Conservation (phyloP, 257 asterid genomes). For the Solanum dulcamara region DNA sequence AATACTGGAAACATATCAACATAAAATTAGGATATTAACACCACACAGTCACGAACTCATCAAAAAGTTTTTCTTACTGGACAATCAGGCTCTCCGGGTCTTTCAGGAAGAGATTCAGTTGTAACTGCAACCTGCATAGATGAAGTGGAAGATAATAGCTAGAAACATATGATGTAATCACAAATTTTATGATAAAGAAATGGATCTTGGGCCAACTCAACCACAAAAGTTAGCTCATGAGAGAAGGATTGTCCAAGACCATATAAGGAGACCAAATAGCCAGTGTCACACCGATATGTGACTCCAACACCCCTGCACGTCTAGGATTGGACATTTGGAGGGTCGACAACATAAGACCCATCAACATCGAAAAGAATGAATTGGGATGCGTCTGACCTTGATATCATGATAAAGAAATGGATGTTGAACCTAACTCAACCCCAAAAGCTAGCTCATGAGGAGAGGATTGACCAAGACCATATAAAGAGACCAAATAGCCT, state of each 20-base stretch:
- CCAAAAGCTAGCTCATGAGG: not conserved
- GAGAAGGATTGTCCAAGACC: not conserved
- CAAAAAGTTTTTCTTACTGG: conserved; percentile 53
- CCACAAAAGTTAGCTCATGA: not conserved
- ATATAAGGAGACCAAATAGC: not conserved
- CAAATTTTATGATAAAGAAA: not conserved
- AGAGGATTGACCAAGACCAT: not conserved
- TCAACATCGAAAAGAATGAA: not conserved
- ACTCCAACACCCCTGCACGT: not conserved
- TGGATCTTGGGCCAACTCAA: not conserved
- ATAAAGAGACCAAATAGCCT: not conserved
- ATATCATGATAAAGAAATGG: not conserved
- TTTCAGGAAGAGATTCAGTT: conserved; percentile 72
- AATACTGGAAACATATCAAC: conserved; percentile 41
- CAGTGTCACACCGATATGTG: not conserved
- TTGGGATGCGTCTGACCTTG: not conserved
- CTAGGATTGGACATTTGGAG: not conserved
- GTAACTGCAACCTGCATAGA: conserved; percentile 60
- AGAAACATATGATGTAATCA: not conserved
- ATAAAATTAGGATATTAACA: conserved; percentile 4
- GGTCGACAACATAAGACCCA: not conserved
- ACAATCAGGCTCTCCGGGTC: conserved; percentile 90
- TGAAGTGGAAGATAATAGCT: not conserved
- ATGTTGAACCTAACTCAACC: not conserved
- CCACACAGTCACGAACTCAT: not conserved